phyloP scores from a whole-genome alignment of 371 early-diverging fungal species.

The Circinella minor region DNA sequence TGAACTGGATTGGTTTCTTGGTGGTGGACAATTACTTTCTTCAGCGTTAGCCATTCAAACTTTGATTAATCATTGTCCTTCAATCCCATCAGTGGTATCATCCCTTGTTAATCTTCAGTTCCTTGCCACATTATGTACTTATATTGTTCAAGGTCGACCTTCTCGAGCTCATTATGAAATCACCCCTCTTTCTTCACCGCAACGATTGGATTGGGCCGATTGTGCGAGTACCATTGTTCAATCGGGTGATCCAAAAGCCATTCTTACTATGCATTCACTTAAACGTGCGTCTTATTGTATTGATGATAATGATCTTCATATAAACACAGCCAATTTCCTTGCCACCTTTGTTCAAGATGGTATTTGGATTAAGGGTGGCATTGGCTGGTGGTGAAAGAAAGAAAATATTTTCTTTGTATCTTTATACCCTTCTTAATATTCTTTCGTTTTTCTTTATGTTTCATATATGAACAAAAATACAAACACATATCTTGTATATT shows the following conservation, averaged over 20 bases:
- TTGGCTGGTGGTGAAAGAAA: slow-evolving; percentile 7
- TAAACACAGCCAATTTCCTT: slow-evolving; percentile 30
- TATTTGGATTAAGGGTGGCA: slow-evolving; percentile 15
- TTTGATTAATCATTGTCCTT: slow-evolving; percentile 15
- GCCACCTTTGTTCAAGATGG: slow-evolving; percentile 25
- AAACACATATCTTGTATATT: background rate
- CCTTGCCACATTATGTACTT: slow-evolving; percentile 37
- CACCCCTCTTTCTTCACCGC: background rate
- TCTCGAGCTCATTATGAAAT: background rate
- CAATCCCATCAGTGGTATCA: background rate
- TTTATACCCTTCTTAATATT: background rate
- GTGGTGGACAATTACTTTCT: slow-evolving; percentile 38
- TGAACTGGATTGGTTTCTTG: slow-evolving; percentile 38
- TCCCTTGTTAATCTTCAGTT: slow-evolving; percentile 33
- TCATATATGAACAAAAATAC: background rate
- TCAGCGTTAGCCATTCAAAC: slow-evolving; percentile 39
- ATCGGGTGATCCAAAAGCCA: slow-evolving; percentile 33
- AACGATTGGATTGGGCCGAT: slow-evolving; percentile 22
- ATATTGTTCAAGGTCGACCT: slow-evolving; percentile 43
- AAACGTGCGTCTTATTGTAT: slow-evolving; percentile 15
- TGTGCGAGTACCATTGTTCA: slow-evolving; percentile 28
- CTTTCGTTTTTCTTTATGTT: background rate
- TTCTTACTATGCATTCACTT: slow-evolving; percentile 30
- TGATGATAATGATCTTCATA: slow-evolving; percentile 7
- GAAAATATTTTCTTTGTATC: background rate